These are phyloP conservation scores for Xerocomus potaroensis DNA, from an alignment of 768 basidiomycete genomes.

Conservation along the genomic window DNA sequence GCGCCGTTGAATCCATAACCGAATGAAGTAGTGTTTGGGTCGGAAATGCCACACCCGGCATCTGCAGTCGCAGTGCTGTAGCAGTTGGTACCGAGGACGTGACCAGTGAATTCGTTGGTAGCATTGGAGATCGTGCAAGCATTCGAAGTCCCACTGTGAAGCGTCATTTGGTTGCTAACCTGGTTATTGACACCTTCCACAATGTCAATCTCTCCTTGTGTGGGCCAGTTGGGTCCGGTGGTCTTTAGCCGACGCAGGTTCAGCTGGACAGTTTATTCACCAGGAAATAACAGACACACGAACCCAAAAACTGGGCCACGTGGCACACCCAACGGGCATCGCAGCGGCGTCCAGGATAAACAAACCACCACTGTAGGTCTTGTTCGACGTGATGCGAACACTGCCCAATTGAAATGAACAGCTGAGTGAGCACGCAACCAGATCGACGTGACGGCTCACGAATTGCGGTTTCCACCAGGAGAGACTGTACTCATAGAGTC, in stretches of 20 bases:
- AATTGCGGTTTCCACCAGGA: conserved; percentile 50
- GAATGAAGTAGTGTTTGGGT: conserved; percentile 41
- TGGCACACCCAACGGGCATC: conserved; percentile 69
- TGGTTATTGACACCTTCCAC: conserved; percentile 68
- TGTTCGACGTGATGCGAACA: conserved; percentile 63
- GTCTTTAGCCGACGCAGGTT: conserved; percentile 23
- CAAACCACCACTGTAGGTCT: conserved; percentile 59
- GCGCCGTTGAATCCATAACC: conserved; percentile 31
- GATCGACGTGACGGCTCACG: conserved; percentile 30
- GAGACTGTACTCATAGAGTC: conserved; percentile 50
- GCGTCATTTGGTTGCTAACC: conserved; percentile 55
- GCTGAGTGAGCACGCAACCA: background rate
- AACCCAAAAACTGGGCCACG: conserved; percentile 58
- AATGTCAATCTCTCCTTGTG: conserved; percentile 63
- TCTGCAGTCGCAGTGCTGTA: conserved; percentile 38
- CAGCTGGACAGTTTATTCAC: background rate
- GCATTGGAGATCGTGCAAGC: conserved; percentile 31
- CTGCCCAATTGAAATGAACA: conserved; percentile 29
- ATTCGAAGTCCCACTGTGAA: conserved; percentile 50
- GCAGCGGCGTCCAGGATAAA: conserved; percentile 69
- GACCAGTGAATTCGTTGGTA: conserved; percentile 21
- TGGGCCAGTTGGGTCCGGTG: conserved; percentile 50
- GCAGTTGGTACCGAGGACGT: conserved; percentile 31
- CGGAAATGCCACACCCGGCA: conserved; percentile 48
- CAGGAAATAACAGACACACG: conserved; percentile 11